Evolutionary conservation across 1,284 basidiomycete genomes (phyloP).

Genomic region (Rhodofomes roseus): DNA sequence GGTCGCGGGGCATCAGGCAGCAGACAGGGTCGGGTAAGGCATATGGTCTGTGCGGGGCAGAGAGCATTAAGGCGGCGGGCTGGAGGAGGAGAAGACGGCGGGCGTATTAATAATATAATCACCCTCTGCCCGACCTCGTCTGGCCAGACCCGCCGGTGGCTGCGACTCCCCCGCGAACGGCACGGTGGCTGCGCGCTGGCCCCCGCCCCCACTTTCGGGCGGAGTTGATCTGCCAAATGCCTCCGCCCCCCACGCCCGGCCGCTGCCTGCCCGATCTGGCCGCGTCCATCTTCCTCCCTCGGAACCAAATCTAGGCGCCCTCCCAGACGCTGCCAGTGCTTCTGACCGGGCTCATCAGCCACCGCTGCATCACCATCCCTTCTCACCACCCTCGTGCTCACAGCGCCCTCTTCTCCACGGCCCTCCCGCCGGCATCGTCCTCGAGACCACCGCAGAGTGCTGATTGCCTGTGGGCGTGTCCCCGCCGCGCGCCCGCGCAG

Average conservation of each 20-base stretch:
- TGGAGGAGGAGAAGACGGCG: background rate
- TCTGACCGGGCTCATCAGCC: background rate
- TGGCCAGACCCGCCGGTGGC: constrained; percentile 1
- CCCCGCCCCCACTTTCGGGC: background rate
- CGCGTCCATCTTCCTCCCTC: constrained; percentile 5
- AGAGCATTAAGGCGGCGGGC: constrained; percentile 1
- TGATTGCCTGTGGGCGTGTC: background rate
- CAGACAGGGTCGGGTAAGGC: background rate
- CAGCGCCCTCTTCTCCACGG: background rate
- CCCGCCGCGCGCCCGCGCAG: background rate
- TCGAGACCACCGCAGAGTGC: background rate
- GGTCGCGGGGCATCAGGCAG: constrained; percentile 3
- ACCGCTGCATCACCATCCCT: background rate
- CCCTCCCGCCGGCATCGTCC: background rate
- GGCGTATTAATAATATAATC: constrained; percentile 4
- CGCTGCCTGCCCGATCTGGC: background rate
- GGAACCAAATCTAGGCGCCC: constrained; percentile 11
- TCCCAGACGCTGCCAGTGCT: background rate
- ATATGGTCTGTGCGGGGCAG: background rate
- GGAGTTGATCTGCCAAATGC: constrained; percentile 4
- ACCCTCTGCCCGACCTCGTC: background rate
- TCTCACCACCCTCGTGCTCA: background rate
- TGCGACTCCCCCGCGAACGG: background rate
- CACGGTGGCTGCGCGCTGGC: background rate
- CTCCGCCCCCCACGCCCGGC: background rate